Evolutionary conservation across 805 yeast genomes (phyloP).

Genomic region (Metschnikowia colocasiae): DNA sequence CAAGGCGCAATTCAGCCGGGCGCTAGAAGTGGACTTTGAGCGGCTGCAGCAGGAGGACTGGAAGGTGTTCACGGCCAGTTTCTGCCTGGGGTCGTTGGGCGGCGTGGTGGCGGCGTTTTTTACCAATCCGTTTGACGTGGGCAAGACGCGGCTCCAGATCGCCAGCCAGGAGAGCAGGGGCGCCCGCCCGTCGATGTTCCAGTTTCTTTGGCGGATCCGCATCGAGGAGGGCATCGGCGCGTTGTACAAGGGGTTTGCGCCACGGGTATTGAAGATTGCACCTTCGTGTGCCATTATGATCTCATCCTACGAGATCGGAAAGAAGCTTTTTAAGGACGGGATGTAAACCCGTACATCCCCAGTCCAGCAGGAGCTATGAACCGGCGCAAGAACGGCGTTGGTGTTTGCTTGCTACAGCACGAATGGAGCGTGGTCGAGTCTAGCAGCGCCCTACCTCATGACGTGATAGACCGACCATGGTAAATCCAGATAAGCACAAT

Average conservation of each 20-base stretch:
- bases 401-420: too few species aligned
- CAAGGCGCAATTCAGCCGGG: slow-evolving; percentile 25
- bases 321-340: slow-evolving; percentile 42
- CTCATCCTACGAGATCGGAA: slow-evolving; percentile 87
- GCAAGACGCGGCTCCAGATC: slow-evolving; percentile 84
- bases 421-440: too few species aligned
- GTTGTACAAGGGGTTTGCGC: slow-evolving; percentile 81
- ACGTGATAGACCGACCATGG: too few species aligned
- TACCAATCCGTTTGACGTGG: slow-evolving; percentile 97
- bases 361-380: too few species aligned
- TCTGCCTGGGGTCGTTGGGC: slow-evolving; percentile 76
- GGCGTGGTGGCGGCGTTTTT: slow-evolving; percentile 82
- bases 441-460: too few species aligned
- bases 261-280: slow-evolving; percentile 86
- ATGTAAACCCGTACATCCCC: neutral
- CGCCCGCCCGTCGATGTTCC: slow-evolving; percentile 57
- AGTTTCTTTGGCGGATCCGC: slow-evolving; percentile 58
- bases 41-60: slow-evolving; percentile 25
- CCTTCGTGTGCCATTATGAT: slow-evolving; percentile 99
- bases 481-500: too few species aligned
- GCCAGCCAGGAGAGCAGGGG: slow-evolving; percentile 34
- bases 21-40: slow-evolving; percentile 24
- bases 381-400: too few species aligned
- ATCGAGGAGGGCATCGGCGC: slow-evolving; percentile 76
- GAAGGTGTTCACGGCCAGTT: slow-evolving; percentile 57